phyloP scores from a whole-genome alignment of 2,329 filamentous ascomycete species.

The Basipetospora chlamydospora region DNA sequence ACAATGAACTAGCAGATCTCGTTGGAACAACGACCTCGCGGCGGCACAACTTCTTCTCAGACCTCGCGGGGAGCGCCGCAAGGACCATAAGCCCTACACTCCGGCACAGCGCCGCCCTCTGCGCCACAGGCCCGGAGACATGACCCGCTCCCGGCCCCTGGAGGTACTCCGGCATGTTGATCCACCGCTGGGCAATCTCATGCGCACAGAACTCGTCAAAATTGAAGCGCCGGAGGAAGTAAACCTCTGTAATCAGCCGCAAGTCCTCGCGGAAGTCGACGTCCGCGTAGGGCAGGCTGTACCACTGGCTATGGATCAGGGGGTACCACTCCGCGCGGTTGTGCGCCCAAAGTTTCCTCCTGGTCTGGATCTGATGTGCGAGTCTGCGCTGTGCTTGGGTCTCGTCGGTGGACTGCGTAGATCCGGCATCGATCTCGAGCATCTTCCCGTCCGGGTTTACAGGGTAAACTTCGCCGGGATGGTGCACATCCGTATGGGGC shows the following conservation, averaged over 20 bases:
- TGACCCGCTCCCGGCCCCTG: background rate
- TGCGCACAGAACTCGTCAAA: conserved; percentile 4
- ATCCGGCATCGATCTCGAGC: too few species aligned
- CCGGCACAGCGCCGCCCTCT: background rate
- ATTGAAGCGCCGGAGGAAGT: background rate
- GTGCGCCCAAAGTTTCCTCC: background rate
- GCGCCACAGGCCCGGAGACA: background rate
- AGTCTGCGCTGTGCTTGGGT: too few species aligned
- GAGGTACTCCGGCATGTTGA: background rate
- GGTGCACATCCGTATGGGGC: too few species aligned
- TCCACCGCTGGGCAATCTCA: conserved; percentile 1
- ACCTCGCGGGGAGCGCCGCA: conserved; percentile 2
- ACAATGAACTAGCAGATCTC: background rate
- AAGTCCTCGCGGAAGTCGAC: conserved; percentile 3
- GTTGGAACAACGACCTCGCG: too few species aligned
- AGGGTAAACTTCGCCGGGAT: too few species aligned
- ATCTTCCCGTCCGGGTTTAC: too few species aligned
- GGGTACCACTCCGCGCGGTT: conserved; percentile 6
- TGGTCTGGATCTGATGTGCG: background rate
- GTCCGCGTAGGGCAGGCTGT: background rate
- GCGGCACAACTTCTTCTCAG: background rate
- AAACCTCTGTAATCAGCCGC: conserved; percentile 1
- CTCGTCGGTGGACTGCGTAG: too few species aligned
- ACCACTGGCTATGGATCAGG: background rate
- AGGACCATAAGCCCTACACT: background rate